Evolutionary conservation across 2,329 filamentous ascomycete species (phyloP), one percentile per base, ranked within the genome.

Genomic region (Penicillium oxalicum): DNA sequence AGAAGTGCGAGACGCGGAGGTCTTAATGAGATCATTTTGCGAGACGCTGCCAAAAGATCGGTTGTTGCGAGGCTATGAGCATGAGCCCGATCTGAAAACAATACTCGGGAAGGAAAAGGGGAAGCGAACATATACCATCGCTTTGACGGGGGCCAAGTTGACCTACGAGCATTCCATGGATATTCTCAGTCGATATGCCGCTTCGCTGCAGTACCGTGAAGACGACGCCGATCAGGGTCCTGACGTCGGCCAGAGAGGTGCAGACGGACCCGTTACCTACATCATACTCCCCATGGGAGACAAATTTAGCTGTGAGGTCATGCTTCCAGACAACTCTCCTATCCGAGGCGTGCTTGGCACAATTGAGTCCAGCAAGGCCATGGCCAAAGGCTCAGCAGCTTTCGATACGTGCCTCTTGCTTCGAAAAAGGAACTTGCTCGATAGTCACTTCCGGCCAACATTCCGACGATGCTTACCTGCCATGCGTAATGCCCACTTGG

Each of bases 371-470:
- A 87, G 78, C 49, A 97, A 95, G 67, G 77, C 83, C 28, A 71
- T 86, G 13, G 91, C 93, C 4, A 94, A 93, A 66, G 88, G 88
- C 55, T 88, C 91, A 0, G 91, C 91, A 3, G 91, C 93, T 0
- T 97, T 91, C 64, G 81, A 90, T 61, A 81, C 86, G 44, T 96
- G 91, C 61, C 65, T 89, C 1, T 65, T 82, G 52, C 75, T 98
- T 12, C 75, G 84, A 41, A 75, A 80, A 50, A 77, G 78, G 45
- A 79, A 79, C 2, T 82, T 85, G 51, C 74, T 98, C 4, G 81
- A 96, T 61, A 77, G 83, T 0, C 74, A 89, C 62, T 75, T 97
- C 2, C 78, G 88, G 47, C 88, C 93, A 0, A 80, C 79, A 0
- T 87, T 88, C 51, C 75, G 77, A 18, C 91, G 86, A 62, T 76